These are phyloP conservation scores for Mycena kentingensis DNA, from an alignment of 768 basidiomycete genomes.

Conservation along the genomic window DNA sequence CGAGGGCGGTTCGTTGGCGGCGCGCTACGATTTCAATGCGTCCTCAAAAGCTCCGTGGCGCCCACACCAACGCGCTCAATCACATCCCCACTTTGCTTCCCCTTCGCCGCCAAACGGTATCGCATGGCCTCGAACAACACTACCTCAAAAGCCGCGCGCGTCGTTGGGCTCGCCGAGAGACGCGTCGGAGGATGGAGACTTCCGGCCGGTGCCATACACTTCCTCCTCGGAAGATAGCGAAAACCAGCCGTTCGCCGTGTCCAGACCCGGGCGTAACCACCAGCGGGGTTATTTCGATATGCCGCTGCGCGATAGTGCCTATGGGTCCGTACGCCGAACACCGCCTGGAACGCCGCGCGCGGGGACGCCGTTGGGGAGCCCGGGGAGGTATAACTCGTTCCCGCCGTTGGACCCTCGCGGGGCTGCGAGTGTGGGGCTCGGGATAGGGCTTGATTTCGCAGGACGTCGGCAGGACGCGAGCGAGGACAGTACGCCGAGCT, in stretches of 20 bases:
- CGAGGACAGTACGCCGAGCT: conserved; percentile 19
- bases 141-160: conserved; percentile 7
- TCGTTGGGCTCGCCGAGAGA: conserved; percentile 58
- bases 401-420: conserved; percentile 28
- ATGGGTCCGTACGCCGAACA: conserved; percentile 42
- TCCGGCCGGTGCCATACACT: conserved; percentile 26
- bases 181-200: conserved; percentile 32
- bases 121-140: conserved; percentile 38
- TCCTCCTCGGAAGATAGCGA: conserved; percentile 31
- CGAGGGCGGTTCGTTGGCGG: conserved; percentile 45
- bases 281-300: conserved; percentile 59
- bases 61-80: conserved; percentile 45
- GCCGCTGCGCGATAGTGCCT: conserved; percentile 30
- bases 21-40: conserved; percentile 59
- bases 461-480: conserved; percentile 26
- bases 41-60: conserved; percentile 55
- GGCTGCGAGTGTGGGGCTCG: conserved; percentile 13
- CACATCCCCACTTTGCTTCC: conserved; percentile 44
- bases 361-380: conserved; percentile 27
- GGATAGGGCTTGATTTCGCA: conserved; percentile 22
- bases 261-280: conserved; percentile 47
- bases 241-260: conserved; percentile 31
- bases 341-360: conserved; percentile 49
- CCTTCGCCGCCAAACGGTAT: conserved; percentile 37
- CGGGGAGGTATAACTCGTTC: conserved; percentile 40